Evolutionary conservation across 73 alveolate genomes (phyloP).

Genomic region (Paramecium pentaurelia): DNA sequence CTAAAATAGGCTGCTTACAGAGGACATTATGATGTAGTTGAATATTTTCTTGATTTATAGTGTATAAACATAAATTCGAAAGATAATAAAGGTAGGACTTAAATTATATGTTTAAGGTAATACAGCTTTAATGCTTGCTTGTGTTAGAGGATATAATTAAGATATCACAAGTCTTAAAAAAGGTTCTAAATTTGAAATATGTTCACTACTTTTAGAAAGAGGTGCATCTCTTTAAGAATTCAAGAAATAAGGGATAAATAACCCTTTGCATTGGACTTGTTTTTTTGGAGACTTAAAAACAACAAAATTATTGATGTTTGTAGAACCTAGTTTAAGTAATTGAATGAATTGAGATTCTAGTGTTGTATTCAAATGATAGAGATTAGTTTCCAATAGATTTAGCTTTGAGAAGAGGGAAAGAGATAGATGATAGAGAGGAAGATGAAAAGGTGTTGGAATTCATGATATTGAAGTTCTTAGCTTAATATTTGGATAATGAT

Average conservation of each 20-base stretch:
- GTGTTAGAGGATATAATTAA: not conserved
- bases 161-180: not conserved
- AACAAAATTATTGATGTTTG: not conserved
- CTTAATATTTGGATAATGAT: not conserved
- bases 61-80: not conserved
- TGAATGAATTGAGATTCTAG: not conserved
- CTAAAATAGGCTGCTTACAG: conserved; percentile 4
- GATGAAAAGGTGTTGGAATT: not conserved
- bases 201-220: not conserved
- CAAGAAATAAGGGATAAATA: not conserved
- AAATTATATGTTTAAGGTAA: not conserved
- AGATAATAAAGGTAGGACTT: not conserved
- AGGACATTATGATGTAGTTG: conserved; percentile 3
- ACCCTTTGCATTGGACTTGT: conserved; percentile 21
- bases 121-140: not conserved
- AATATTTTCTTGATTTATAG: not conserved
- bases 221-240: not conserved
- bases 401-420: not conserved
- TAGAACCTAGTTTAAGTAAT: not conserved
- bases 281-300: not conserved
- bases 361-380: not conserved
- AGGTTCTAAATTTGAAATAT: not conserved
- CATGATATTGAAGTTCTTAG: not conserved
- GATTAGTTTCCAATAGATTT: conserved; percentile 10
- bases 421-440: not conserved